phyloP scores from a whole-genome alignment of 2,329 filamentous ascomycete genomes.

The Tolypocladium ovalisporum region DNA sequence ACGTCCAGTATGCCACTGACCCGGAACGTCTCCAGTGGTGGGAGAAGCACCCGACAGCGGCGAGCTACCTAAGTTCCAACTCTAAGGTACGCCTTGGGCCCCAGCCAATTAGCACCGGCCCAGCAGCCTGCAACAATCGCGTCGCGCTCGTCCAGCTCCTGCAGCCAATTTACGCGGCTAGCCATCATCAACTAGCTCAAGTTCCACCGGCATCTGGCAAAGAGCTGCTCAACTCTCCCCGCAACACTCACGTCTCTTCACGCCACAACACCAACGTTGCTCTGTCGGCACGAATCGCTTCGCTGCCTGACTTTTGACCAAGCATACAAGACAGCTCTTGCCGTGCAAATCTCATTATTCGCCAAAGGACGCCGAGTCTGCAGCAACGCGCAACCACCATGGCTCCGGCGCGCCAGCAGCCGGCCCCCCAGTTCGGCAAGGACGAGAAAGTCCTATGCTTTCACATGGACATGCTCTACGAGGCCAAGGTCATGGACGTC shows the following conservation, averaged over 20 bases:
- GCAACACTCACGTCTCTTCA: neutral
- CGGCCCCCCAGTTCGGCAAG: constrained; percentile 45
- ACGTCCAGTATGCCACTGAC: no score
- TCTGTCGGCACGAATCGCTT: neutral
- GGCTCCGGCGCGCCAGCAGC: constrained; percentile 32
- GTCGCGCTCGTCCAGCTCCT: constrained; percentile 1
- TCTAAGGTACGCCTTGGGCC: neutral
- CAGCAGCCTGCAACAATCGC: neutral
- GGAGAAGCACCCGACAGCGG: neutral
- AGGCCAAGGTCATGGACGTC: constrained; percentile 87
- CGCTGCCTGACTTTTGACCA: neutral
- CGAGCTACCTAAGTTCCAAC: no score
- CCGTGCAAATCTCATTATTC: neutral
- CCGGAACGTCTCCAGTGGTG: neutral
- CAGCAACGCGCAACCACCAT: constrained; percentile 15
- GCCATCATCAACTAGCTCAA: neutral
- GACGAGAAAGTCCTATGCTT: constrained; percentile 96
- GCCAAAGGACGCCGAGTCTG: neutral
- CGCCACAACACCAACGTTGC: neutral
- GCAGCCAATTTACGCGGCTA: constrained; percentile 8
- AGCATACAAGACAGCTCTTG: no score
- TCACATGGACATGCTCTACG: constrained; percentile 93
- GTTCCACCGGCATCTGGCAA: neutral
- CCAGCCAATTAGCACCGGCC: neutral
- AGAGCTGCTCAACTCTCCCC: neutral